phyloP scores from a whole-genome alignment of 1,139 yeast genomes.

The Spathaspora sp. region DNA sequence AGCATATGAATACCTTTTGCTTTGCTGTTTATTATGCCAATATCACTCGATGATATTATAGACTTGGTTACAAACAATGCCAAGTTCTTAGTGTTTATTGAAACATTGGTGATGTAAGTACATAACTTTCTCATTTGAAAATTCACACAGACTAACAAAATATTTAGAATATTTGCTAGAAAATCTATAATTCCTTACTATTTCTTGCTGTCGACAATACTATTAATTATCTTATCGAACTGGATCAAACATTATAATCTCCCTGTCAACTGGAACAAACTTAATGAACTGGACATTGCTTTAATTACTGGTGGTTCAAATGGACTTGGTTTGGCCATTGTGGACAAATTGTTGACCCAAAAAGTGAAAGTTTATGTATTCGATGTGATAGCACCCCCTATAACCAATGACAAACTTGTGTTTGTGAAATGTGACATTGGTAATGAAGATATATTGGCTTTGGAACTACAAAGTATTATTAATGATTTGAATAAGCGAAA shows the following conservation, averaged over 20 bases:
- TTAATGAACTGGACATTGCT: slow-evolving; percentile 31
- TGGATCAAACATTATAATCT: slow-evolving; percentile 9
- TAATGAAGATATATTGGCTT: slow-evolving; percentile 27
- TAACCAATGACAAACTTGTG: slow-evolving; percentile 17
- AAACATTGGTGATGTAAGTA: slow-evolving; percentile 11
- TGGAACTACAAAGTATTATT: slow-evolving; percentile 22
- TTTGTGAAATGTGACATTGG: slow-evolving; percentile 53
- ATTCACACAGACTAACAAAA: slow-evolving; percentile 6
- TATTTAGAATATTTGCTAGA: slow-evolving; percentile 6
- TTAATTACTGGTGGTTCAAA: slow-evolving; percentile 66
- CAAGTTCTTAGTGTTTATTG: slow-evolving; percentile 6
- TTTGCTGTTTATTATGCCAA: slow-evolving; percentile 5
- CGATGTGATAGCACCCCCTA: slow-evolving; percentile 44
- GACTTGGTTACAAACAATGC: slow-evolving; percentile 7
- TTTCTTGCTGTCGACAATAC: slow-evolving; percentile 5
- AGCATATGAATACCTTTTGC: neutral
- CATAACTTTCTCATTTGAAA: neutral
- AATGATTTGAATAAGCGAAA: slow-evolving; percentile 25
- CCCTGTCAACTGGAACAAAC: slow-evolving; percentile 13
- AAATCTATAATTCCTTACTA: slow-evolving; percentile 9
- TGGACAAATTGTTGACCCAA: slow-evolving; percentile 28
- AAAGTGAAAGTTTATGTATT: slow-evolving; percentile 41
- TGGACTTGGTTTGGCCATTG: slow-evolving; percentile 57
- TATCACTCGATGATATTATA: slow-evolving; percentile 10
- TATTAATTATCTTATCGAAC: slow-evolving; percentile 6